Evolutionary conservation across 805 yeast species (phyloP).

Genomic region (Starmerella sirachaensis): DNA sequence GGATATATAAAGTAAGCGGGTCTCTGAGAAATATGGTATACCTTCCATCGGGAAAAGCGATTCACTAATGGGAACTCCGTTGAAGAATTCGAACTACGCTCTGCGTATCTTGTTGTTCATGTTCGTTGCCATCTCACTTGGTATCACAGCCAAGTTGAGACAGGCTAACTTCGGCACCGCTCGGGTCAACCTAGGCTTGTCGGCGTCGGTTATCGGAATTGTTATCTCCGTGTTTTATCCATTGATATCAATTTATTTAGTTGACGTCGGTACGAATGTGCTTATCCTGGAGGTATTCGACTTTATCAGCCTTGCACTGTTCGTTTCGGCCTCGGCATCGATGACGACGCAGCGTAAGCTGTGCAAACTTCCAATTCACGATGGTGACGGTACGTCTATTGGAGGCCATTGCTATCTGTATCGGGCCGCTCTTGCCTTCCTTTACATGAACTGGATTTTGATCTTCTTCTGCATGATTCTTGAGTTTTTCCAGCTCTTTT

Average conservation of each 20-base stretch:
- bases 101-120: conserved; percentile 63
- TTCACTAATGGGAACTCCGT: neutral
- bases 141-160: conserved; percentile 47
- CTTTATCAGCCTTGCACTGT: conserved; percentile 16
- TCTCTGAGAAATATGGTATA: too few relatives aligned
- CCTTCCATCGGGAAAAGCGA: neutral
- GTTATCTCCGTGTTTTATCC: conserved; percentile 14
- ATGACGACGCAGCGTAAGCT: conserved; percentile 11
- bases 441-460: conserved; percentile 19
- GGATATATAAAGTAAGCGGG: too few relatives aligned
- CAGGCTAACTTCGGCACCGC: conserved; percentile 7
- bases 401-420: conserved; percentile 16
- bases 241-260: conserved; percentile 2
- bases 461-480: conserved; percentile 11
- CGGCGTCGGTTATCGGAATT: conserved; percentile 13
- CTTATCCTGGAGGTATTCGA: conserved; percentile 9
- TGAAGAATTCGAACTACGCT: conserved; percentile 6
- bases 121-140: conserved; percentile 66
- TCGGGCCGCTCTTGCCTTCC: conserved; percentile 19
- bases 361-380: conserved; percentile 10
- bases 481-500: conserved; percentile 13
- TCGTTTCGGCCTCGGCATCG: conserved; percentile 14
- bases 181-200: conserved; percentile 17
- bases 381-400: too few relatives aligned
- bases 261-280: conserved; percentile 2